Percentiles rank a stretch among this genome's conserved stretches.
Conservation (phyloP, 2,329 filamentous ascomycete species). For the Lachnellula subtilissima region DNA sequence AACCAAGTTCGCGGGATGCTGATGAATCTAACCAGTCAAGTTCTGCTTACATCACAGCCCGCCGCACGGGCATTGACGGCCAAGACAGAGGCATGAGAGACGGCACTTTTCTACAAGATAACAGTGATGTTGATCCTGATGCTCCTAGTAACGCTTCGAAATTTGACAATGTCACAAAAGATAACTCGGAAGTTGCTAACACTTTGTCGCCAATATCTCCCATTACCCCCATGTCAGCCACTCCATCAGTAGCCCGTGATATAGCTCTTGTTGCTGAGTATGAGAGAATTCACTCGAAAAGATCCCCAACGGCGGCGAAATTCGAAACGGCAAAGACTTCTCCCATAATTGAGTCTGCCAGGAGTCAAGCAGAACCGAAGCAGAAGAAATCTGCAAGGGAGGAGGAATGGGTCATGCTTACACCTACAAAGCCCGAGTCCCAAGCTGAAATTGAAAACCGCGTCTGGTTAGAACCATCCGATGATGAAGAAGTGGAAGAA, state of each 20-base stretch:
- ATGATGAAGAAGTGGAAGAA: conserved; percentile 25
- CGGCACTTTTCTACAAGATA: conserved; percentile 48
- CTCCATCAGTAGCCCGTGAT: conserved; percentile 23
- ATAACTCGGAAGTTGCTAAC: conserved; percentile 5
- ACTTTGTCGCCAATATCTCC: not conserved
- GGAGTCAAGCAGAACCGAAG: conserved; percentile 14
- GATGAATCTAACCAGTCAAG: conserved; percentile 12
- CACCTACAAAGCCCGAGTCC: conserved; percentile 18
- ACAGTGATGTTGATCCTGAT: conserved; percentile 46
- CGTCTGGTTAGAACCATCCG: conserved; percentile 31
- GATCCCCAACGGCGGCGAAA: conserved; percentile 14
- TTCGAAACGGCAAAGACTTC: conserved; percentile 6
- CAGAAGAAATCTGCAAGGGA: conserved; percentile 18
- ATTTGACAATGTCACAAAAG: conserved; percentile 5
- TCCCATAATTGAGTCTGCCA: conserved; percentile 16
- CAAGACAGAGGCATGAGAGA: conserved; percentile 31
- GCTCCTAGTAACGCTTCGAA: conserved; percentile 29
- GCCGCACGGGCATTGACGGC: conserved; percentile 14
- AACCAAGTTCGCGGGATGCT: conserved; percentile 38
- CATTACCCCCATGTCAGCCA: conserved; percentile 6
- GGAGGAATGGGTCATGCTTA: conserved; percentile 30
- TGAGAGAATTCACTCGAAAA: conserved; percentile 25
- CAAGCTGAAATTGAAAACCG: conserved; percentile 21
- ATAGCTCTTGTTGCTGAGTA: conserved; percentile 28
- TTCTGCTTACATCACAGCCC: conserved; percentile 10